phyloP scores from a whole-genome alignment of 1,284 basidiomycete genomes.

The Microstroma glucosiphilum region DNA sequence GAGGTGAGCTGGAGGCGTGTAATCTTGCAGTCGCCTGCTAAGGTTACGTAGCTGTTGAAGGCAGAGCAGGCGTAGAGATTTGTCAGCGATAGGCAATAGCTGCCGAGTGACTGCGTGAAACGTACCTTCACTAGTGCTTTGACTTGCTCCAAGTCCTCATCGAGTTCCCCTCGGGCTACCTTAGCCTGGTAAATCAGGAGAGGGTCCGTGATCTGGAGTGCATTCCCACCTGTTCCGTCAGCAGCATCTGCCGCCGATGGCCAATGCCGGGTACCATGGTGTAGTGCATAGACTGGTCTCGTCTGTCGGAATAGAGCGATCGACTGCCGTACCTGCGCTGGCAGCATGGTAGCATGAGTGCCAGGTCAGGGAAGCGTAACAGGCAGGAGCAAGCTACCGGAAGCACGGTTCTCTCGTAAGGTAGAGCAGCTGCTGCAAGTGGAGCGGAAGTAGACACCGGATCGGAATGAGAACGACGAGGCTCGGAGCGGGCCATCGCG shows the following conservation, averaged over 20 bases:
- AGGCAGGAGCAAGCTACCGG: no score
- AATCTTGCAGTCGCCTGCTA: conserved; percentile 55
- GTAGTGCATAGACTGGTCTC: not conserved
- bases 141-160: conserved; percentile 64
- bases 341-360: not conserved
- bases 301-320: not conserved
- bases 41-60: conserved; percentile 55
- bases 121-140: conserved; percentile 61
- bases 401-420: no score
- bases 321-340: not conserved
- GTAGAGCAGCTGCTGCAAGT: no score
- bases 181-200: conserved; percentile 45
- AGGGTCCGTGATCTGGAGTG: conserved; percentile 36
- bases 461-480: no score
- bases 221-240: not conserved
- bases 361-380: no score
- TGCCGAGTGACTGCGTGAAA: conserved; percentile 4
- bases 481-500: no score
- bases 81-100: conserved; percentile 2
- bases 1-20: conserved; percentile 55
- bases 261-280: conserved; percentile 5
- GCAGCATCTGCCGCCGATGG: not conserved
- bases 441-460: no score
- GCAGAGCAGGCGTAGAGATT: not conserved
- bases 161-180: conserved; percentile 57